phyloP scores from a whole-genome alignment of 768 basidiomycete species.

The Astraeus odoratus region DNA sequence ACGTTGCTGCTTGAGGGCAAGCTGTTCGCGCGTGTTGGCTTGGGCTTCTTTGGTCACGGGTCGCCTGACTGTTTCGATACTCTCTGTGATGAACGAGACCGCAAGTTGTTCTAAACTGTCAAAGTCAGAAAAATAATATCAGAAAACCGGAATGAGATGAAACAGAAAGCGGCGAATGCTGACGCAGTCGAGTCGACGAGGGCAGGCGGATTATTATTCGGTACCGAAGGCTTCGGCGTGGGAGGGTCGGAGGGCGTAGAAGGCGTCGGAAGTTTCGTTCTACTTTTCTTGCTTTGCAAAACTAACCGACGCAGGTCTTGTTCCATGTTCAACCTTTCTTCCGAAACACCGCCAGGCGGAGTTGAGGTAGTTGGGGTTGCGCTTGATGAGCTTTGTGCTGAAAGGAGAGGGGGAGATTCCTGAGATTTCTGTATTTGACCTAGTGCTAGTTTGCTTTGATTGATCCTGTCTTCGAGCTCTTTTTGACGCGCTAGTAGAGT shows the following conservation, averaged over 20 bases:
- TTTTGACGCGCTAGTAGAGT: constrained; percentile 36
- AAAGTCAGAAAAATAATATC: background rate
- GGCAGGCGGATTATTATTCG: background rate
- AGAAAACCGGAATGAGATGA: background rate
- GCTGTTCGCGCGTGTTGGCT: constrained; percentile 19
- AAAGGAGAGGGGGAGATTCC: background rate
- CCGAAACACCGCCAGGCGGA: background rate
- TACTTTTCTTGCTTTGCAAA: constrained; percentile 31
- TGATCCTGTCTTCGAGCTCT: constrained; percentile 39
- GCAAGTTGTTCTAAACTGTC: constrained; percentile 44
- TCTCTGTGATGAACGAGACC: constrained; percentile 50
- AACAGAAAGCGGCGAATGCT: constrained; percentile 4
- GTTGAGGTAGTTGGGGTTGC: background rate
- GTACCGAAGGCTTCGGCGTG: background rate
- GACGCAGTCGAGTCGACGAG: constrained; percentile 4
- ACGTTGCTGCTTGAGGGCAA: constrained; percentile 42
- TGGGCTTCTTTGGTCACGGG: constrained; percentile 7
- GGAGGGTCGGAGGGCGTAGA: background rate
- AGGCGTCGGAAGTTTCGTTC: constrained; percentile 29
- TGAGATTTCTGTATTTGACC: constrained; percentile 3
- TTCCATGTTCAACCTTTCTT: constrained; percentile 35
- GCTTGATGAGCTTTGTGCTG: background rate
- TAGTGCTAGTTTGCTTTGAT: constrained; percentile 32
- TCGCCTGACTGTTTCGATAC: constrained; percentile 40
- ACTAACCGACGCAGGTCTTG: constrained; percentile 22